Percentiles rank a stretch among this genome's conserved stretches.
These are phyloP conservation scores for Boletales sp. DNA, from an alignment of 768 basidiomycete genomes.

Conservation along the genomic window DNA sequence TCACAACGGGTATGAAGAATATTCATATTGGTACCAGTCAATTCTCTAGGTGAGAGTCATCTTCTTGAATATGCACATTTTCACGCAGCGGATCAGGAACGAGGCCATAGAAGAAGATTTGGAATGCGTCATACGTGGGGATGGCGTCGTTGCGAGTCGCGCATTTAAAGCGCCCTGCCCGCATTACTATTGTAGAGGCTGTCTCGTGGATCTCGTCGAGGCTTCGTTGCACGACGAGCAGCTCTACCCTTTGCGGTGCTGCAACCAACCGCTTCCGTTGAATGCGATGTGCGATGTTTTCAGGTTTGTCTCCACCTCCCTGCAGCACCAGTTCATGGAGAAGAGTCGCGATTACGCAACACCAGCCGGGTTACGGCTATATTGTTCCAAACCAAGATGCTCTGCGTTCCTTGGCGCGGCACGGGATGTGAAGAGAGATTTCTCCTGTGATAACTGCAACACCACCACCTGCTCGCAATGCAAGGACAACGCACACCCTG, in stretches of 20 bases:
- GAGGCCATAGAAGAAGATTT: background rate
- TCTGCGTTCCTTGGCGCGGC: slow-evolving; percentile 49
- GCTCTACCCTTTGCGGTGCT: slow-evolving; percentile 52
- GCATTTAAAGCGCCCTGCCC: slow-evolving; percentile 41
- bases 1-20: background rate
- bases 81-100: slow-evolving; percentile 1
- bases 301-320: slow-evolving; percentile 27
- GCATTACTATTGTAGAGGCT: slow-evolving; percentile 46
- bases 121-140: slow-evolving; percentile 42
- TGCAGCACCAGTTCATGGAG: slow-evolving; percentile 32
- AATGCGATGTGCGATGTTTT: slow-evolving; percentile 11
- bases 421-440: slow-evolving; percentile 5
- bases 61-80: background rate
- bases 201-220: slow-evolving; percentile 39
- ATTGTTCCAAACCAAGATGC: slow-evolving; percentile 47
- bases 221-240: slow-evolving; percentile 46
- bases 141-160: slow-evolving; percentile 20
- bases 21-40: background rate
- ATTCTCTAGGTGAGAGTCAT: slow-evolving; percentile 2
- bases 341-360: slow-evolving; percentile 48
- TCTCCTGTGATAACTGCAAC: slow-evolving; percentile 41
- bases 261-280: slow-evolving; percentile 35
- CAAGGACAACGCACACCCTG: slow-evolving; percentile 44
- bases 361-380: slow-evolving; percentile 41
- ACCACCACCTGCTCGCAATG: slow-evolving; percentile 44